These are phyloP conservation scores for Opeltia flavorubescens DNA, from an alignment of 495 filamentous ascomycete genomes.

Conservation along the genomic window DNA sequence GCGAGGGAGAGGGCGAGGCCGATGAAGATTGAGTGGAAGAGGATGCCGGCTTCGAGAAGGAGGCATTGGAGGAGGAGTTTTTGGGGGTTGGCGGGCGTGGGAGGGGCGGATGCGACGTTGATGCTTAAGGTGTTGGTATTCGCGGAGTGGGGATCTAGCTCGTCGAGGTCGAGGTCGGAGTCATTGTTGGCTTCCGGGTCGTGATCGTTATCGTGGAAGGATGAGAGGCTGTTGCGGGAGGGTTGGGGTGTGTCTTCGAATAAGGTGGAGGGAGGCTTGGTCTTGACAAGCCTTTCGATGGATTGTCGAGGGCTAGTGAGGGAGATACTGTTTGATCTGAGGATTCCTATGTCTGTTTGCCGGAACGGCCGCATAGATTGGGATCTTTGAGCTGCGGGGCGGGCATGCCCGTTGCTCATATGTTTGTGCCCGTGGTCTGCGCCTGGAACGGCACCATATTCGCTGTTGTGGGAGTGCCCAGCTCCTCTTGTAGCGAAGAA, in stretches of 20 bases:
- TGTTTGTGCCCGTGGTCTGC: not conserved
- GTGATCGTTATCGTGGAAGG: not conserved
- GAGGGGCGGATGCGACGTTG: constrained; percentile 16
- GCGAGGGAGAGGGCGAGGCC: constrained; percentile 81
- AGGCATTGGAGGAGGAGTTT: constrained; percentile 64
- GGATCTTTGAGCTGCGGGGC: not conserved
- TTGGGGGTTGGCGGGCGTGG: constrained; percentile 12
- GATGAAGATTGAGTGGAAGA: constrained; percentile 82
- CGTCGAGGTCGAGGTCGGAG: constrained; percentile 37
- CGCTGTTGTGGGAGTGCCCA: constrained; percentile 28
- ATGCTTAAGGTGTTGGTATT: constrained; percentile 9
- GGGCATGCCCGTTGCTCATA: not conserved
- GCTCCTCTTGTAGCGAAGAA: constrained; percentile 48
- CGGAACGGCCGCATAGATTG: constrained; percentile 1
- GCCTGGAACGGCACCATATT: constrained; percentile 3
- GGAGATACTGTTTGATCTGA: not conserved
- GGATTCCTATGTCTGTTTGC: constrained; percentile 1
- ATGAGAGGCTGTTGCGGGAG: not conserved
- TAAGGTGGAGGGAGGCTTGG: not conserved
- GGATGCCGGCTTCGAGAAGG: constrained; percentile 69
- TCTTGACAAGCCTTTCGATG: not conserved
- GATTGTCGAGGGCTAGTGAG: not conserved
- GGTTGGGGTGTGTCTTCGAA: not conserved
- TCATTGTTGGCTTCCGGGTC: constrained; percentile 4
- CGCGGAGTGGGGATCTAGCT: constrained; percentile 28